Percentiles rank a stretch among this genome's conserved stretches.
Conservation (phyloP, 371 early-diverging fungal genomes). For the Saksenaea oblongispora region DNA sequence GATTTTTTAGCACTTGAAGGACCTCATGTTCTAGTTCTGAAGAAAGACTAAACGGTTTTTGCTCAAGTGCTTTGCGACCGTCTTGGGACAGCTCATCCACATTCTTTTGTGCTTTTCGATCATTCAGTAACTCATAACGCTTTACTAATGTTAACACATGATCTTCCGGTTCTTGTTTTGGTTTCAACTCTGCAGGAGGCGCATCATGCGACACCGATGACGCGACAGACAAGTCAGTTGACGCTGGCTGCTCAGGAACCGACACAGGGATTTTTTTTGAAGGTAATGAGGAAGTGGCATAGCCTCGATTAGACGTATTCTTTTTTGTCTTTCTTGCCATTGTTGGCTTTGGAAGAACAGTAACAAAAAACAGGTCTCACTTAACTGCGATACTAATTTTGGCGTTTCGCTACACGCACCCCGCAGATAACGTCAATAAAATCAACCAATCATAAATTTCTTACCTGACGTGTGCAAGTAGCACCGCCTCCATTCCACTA, state of each 20-base stretch:
- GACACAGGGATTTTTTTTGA: neutral
- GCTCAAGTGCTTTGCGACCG: neutral
- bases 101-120: conserved; percentile 16
- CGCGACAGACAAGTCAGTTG: neutral
- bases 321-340: conserved; percentile 1
- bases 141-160: conserved; percentile 13
- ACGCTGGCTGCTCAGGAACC: neutral
- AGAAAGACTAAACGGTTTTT: conserved; percentile 17
- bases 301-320: neutral
- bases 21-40: conserved; percentile 26
- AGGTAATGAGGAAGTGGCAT: neutral
- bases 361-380: too few species aligned
- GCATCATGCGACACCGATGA: neutral
- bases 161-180: conserved; percentile 7
- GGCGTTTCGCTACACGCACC: too few species aligned
- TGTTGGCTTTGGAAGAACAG: too few species aligned
- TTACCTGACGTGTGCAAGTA: too few species aligned
- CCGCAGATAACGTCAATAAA: too few species aligned
- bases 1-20: conserved; percentile 18
- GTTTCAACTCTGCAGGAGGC: neutral
- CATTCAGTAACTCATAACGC: conserved; percentile 21
- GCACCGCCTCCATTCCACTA: too few species aligned
- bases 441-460: too few species aligned
- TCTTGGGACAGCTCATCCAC: conserved; percentile 18
- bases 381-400: too few species aligned